Conservation (phyloP, 768 basidiomycete species). For the Mycena maculata region DNA sequence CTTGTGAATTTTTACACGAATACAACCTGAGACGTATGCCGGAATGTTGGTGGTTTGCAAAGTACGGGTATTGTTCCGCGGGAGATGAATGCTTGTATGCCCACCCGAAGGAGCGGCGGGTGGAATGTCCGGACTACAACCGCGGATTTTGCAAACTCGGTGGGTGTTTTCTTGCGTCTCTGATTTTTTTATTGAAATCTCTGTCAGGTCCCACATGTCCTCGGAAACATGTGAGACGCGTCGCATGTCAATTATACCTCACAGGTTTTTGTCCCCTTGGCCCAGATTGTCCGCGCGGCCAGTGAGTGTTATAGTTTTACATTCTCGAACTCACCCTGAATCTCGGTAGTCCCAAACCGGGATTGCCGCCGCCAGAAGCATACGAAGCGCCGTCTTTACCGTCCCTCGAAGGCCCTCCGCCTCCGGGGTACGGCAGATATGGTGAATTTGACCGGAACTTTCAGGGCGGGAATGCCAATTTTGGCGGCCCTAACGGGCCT, state of each 20-base stretch:
- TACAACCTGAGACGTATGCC: slow-evolving; percentile 99
- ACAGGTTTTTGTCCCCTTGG: slow-evolving; percentile 95
- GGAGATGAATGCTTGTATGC: slow-evolving; percentile 98
- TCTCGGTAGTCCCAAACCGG: slow-evolving; percentile 77
- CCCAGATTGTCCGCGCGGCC: slow-evolving; percentile 86
- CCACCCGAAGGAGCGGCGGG: slow-evolving; percentile 89
- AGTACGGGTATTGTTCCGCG: slow-evolving; percentile 96
- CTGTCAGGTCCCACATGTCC: slow-evolving; percentile 84
- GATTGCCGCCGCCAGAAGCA: slow-evolving; percentile 72
- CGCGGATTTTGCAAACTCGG: slow-evolving; percentile 96
- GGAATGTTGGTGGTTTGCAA: slow-evolving; percentile 99
- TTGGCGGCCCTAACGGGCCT: slow-evolving; percentile 44
- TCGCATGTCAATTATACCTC: slow-evolving; percentile 90
- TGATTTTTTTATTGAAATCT: slow-evolving; percentile 21
- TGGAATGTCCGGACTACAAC: slow-evolving; percentile 96
- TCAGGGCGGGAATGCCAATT: slow-evolving; percentile 48
- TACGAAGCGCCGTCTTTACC: slow-evolving; percentile 84
- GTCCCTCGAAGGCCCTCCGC: slow-evolving; percentile 86
- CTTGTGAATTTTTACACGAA: slow-evolving; percentile 98
- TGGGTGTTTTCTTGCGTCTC: slow-evolving; percentile 51
- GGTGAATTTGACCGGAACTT: slow-evolving; percentile 75
- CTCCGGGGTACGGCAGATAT: slow-evolving; percentile 90
- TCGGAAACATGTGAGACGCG: slow-evolving; percentile 91
- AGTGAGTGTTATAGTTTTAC: slow-evolving; percentile 65
- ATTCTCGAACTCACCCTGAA: slow-evolving; percentile 23